Evolutionary conservation across 2,329 filamentous ascomycete genomes (phyloP), one percentile per base, ranked within the genome.

Genomic region (Colletotrichum destructivum): DNA sequence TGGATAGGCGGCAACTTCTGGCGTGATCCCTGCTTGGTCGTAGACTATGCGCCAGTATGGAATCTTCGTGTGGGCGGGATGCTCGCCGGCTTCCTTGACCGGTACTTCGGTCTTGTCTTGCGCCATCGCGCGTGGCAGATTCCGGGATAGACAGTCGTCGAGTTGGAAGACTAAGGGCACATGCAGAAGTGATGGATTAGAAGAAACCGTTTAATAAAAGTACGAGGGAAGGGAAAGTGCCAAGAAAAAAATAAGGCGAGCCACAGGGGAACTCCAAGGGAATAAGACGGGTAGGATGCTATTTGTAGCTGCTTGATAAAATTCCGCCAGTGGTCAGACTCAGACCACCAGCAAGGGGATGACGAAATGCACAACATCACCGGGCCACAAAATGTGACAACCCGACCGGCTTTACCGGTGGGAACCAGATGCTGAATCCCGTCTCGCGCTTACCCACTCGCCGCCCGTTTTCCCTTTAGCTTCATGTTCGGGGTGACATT

Each of bases 1-100:
- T 7, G 78, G 76, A 74, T 90, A 90, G 2, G 79, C 75, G 77
- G 23, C 40, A 15, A 68, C 60, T 12, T 64, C 66, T 21, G 60
- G 42, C 21, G 57, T 61, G 11, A 61, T 21, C 18, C 57, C 57
- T 47, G 44, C 12, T 49, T 61, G 57, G 9, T 61, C 57, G 26
- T n/a, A 16, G 18, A 61, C 44, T 35, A 38, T 38, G 42, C 57
- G 57, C 57, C 57, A 61, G 44, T 49, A 61, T 61, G 57, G 57
- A 4, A 61, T 47, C 11, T 38, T 61, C 4, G 23, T 47, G 18
- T 15, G 57, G 6, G n/a, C 26, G 18, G 57, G 26, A 61, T 18
- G 11, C 44, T 61, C 57, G 57, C 23, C 15, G 18, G 40, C 18
- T 35, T 61, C 57, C n/a, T 49, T 12, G 42, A 23, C 18, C 16